Conservation (phyloP, 805 yeast genomes). For the Kodamaea jinghongensis region DNA sequence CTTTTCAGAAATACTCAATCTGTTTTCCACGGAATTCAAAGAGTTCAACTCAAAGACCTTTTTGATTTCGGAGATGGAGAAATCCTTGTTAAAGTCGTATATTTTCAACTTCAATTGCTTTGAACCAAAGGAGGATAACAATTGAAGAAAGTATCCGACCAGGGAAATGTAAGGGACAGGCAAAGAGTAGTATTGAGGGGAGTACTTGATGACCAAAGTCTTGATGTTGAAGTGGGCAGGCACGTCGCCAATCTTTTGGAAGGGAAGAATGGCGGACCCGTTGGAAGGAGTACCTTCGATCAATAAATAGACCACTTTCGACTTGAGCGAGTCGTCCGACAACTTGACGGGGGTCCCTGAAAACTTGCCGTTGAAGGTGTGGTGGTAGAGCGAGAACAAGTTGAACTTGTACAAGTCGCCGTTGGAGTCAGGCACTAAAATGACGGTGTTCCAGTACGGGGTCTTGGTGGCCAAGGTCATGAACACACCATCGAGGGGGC, state of each 20-base stretch:
- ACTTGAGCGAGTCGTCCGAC: conserved; percentile 18
- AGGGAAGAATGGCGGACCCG: conserved; percentile 70
- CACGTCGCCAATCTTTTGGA: conserved; percentile 23
- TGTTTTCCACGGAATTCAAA: conserved; percentile 27
- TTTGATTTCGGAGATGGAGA: conserved; percentile 18
- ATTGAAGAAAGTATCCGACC: conserved; percentile 20
- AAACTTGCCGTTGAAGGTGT: conserved; percentile 16
- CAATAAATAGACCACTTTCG: conserved; percentile 51
- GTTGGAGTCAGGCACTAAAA: conserved; percentile 39
- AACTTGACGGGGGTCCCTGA: conserved; percentile 20
- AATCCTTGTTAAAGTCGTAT: conserved; percentile 19
- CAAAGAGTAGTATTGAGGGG: conserved; percentile 36
- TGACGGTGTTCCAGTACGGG: conserved; percentile 23
- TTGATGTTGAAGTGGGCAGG: conserved; percentile 21
- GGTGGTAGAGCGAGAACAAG: conserved; percentile 25
- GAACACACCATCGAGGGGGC: conserved; percentile 57
- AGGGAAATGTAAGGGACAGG: conserved; percentile 31
- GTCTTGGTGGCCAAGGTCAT: conserved; percentile 19
- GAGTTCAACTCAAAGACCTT: conserved; percentile 32
- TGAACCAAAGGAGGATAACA: conserved; percentile 15
- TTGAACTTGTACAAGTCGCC: conserved; percentile 32
- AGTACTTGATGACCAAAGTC: conserved; percentile 36
- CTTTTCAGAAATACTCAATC: conserved; percentile 30
- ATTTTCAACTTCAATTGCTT: conserved; percentile 20
- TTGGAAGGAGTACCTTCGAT: conserved; percentile 86